These are phyloP conservation scores for Pseudocercospora musae DNA, from an alignment of 2,329 filamentous ascomycete species.

Conservation along the genomic window DNA sequence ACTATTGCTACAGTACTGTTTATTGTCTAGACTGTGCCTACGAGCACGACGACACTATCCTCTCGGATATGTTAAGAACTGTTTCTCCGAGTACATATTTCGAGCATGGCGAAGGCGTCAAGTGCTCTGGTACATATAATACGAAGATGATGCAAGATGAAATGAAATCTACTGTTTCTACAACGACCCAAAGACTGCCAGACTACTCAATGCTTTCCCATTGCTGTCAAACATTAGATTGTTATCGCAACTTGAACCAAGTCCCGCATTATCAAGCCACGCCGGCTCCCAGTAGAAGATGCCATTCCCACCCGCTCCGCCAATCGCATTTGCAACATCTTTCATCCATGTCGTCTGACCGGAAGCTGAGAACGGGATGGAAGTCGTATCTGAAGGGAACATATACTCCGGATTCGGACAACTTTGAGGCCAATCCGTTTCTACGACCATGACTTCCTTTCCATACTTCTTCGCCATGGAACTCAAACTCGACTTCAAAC, in stretches of 20 bases:
- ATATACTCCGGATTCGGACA: conserved; percentile 28
- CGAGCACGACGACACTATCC: neutral
- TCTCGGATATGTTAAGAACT: neutral
- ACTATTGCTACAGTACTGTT: neutral
- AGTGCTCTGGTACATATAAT: neutral
- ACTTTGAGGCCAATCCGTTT: conserved; percentile 33
- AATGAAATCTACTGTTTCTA: neutral
- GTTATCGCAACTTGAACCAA: conserved; percentile 31
- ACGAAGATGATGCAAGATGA: neutral
- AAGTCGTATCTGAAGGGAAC: conserved; percentile 26
- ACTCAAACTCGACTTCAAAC: conserved; percentile 23
- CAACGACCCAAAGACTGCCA: conserved; percentile 15
- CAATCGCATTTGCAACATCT: conserved; percentile 26
- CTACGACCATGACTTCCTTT: conserved; percentile 30
- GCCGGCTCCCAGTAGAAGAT: conserved; percentile 36
- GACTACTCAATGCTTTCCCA: conserved; percentile 27
- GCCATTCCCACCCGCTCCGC: conserved; percentile 29
- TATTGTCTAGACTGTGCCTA: neutral
- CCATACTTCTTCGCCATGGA: conserved; percentile 26
- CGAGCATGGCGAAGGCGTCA: neutral
- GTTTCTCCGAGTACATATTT: neutral
- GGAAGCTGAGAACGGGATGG: conserved; percentile 30
- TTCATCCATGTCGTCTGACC: conserved; percentile 30
- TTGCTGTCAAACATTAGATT: conserved; percentile 32
- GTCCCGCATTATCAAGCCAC: conserved; percentile 30